Base-by-base conservation (phyloP, 352 stramenopile genomes). In the Elongisporangium undulatum region DNA sequence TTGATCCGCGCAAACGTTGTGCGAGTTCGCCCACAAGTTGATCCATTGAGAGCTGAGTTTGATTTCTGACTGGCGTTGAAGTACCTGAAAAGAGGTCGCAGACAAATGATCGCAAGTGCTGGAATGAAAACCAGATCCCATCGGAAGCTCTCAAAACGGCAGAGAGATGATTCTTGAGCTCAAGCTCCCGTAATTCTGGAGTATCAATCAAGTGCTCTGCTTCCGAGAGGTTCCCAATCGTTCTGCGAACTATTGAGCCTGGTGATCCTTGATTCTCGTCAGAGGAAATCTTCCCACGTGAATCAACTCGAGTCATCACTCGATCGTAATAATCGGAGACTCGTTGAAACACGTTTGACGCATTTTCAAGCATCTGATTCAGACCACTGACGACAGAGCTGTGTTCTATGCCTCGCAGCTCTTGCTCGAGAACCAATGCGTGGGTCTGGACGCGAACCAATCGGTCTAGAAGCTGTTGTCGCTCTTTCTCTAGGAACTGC, bases 51-150 rank as follows among this genome's bases (percentile, higher is more conserved):
- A 45, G 34, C 2, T 16, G 34, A 15, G 34, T 5, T 45, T 45
- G 2, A 1, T 45, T 15, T 16, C 12, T 2, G 34, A 45, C 10
- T 17, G 10, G 17, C 34, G 34, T 4, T 12, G 34, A 5, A 15
- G 29, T 9, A 9, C 29, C 29, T 12, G 34, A 16, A 1, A 26
- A 10, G 3, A 58, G 50, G 29, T 52, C 15, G 4, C 13, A 16
- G 22, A 64, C 2, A 4, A 48, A 49, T 16, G 57, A 62, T 61
- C 66, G 61, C 9, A 75, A 8, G 3, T 55, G 21, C 17, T 56
- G 26, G 20, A 75, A 75, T 1, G 68, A 51, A 29, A 67, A 58
- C 68, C 68, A 75, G 29, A 75, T 58, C 12, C 48, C 50, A 16
- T 72, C 61, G 13, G 71, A 75, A 45, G 34, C 34, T 15, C 10